Evolutionary conservation across 768 basidiomycete species (phyloP).

Genomic region (Phlebiopsis flavidoalba): DNA sequence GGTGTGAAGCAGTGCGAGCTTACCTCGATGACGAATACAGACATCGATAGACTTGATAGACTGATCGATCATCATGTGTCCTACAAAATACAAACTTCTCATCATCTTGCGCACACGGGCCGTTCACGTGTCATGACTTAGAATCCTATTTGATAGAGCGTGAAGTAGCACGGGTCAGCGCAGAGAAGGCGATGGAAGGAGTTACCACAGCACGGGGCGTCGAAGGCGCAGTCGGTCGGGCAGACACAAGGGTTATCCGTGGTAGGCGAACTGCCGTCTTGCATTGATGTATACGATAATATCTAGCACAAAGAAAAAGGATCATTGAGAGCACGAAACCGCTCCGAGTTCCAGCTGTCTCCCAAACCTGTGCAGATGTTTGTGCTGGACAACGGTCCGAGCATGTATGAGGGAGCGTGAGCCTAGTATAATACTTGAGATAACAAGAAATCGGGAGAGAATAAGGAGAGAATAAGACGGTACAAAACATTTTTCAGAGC

Average conservation of each 20-base stretch:
- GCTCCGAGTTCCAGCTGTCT: conserved; percentile 25
- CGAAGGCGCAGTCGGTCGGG: background rate
- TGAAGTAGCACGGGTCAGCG: background rate
- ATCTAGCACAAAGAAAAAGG: conserved; percentile 12
- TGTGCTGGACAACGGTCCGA: conserved; percentile 4
- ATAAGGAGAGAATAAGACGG: conserved; percentile 5
- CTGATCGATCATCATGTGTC: conserved; percentile 1
- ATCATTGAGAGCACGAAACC: conserved; percentile 27
- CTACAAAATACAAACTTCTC: background rate
- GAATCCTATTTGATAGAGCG: background rate
- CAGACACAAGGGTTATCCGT: background rate
- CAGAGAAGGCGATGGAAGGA: background rate
- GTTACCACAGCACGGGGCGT: background rate
- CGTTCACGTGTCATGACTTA: background rate
- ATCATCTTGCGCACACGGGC: background rate
- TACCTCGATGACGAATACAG: background rate
- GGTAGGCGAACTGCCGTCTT: background rate
- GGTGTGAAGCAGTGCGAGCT: background rate
- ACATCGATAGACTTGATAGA: background rate
- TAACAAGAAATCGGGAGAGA: conserved; percentile 13
- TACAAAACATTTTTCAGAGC: background rate
- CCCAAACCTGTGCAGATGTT: conserved; percentile 18
- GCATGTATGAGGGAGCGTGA: conserved; percentile 14
- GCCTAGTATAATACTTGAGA: conserved; percentile 19
- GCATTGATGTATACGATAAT: background rate